Base-by-base conservation (phyloP, 2,329 filamentous ascomycete genomes). In the Xylogone sp. region DNA sequence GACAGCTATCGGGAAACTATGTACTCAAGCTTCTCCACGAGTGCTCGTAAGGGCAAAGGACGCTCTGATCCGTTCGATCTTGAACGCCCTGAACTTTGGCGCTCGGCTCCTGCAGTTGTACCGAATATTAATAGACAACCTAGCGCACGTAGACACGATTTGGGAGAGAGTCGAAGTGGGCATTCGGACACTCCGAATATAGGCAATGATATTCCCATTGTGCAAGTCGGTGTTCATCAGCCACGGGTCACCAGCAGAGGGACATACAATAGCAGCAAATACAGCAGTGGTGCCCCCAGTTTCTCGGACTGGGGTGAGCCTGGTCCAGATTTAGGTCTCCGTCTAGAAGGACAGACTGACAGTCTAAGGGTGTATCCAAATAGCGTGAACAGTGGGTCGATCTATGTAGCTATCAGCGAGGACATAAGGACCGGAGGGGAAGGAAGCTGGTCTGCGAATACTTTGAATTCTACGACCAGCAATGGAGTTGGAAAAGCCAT, bases 41-140 rank as follows among this genome's bases (percentile, higher is more conserved):
- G 71, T 43, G 73, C 69, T 5, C 68, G 71, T 16, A 74, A 77
- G 50, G 77, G 77, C 59, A 82, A 81, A 60, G 81, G 83, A 63
- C 78, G 81, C 43, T 84, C 81, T 1, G 82, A 86, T 56, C 82
- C 81, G 1, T 86, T 86, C 60, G 83, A 86, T 57, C 71, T 86
- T n/a, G 82, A 86, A 62, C 66, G 72, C 43, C 72, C 78, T 29
- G 72, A 79, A 59, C 66, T 78, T 6, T 68, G 74, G 61, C 54
- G 49, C 34, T 21, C 53, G 43, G 43, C 54, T n/a, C 47, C 3
- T 27, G 10, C 24, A 27, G 10, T 5, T 10, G 24, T 27, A 10
- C 24, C 10, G 10, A 10, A 10, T 27, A 27, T 10, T 27, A 10
- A 27, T 27, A 27, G 24, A 27, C 10, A 5, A 27, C 10, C 24